phyloP scores from a whole-genome alignment of 2,329 filamentous ascomycete species.

The Aspergillus ruber region DNA sequence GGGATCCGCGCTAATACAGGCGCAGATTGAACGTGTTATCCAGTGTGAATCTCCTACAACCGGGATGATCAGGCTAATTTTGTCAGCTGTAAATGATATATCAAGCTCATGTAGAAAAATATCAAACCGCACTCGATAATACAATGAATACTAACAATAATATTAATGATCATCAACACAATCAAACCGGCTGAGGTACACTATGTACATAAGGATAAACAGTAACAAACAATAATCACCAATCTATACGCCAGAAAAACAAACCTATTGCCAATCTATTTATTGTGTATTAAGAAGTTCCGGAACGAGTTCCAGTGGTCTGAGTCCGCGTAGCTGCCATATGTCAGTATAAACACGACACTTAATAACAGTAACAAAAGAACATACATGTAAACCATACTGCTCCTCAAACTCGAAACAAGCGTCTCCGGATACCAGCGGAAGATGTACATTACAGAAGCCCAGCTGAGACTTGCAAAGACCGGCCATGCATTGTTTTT shows the following conservation, averaged over 20 bases:
- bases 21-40: no score
- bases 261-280: slow-evolving; percentile 28
- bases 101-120: no score
- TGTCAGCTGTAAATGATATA: no score
- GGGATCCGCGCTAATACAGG: no score
- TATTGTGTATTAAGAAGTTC: slow-evolving; percentile 83
- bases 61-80: no score
- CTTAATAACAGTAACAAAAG: not conserved
- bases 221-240: not conserved
- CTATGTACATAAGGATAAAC: not conserved
- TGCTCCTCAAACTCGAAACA: slow-evolving; percentile 83
- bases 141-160: no score
- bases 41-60: no score
- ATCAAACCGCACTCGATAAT: no score
- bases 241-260: not conserved
- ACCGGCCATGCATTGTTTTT: slow-evolving; percentile 78
- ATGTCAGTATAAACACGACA: slow-evolving; percentile 3
- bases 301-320: slow-evolving; percentile 82
- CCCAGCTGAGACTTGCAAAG: slow-evolving; percentile 89
- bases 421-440: slow-evolving; percentile 84
- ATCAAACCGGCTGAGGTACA: not conserved
- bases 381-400: slow-evolving; percentile 94
- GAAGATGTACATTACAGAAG: slow-evolving; percentile 91
- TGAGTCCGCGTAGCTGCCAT: slow-evolving; percentile 62
- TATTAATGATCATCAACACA: not conserved